A percentile compares a stretch with the other conserved stretches of the same genome.
Evolutionary conservation across 2,329 filamentous ascomycete species (phyloP).

Genomic region (Ophiosphaerella narmari): DNA sequence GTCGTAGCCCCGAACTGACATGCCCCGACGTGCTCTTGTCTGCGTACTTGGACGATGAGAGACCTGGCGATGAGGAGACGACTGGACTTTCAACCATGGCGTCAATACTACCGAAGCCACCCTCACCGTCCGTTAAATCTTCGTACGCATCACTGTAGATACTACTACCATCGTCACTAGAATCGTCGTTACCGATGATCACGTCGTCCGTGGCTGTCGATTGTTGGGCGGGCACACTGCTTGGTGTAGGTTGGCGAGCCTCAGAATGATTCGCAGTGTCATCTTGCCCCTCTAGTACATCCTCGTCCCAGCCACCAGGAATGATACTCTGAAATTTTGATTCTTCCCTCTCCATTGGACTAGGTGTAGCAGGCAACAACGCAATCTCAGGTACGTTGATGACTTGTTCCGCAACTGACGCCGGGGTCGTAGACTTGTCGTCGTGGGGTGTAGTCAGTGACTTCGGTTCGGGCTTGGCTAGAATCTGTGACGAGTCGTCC

Average conservation of each 20-base stretch:
- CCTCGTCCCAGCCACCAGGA: conserved; percentile 38
- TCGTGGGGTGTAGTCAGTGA: conserved; percentile 26
- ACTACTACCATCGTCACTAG: conserved; percentile 51
- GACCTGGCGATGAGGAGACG: conserved; percentile 25
- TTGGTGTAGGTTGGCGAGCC: background rate
- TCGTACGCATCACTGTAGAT: conserved; percentile 80
- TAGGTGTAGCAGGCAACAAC: conserved; percentile 44
- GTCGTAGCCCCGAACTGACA: conserved; percentile 14
- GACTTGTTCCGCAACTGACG: conserved; percentile 13
- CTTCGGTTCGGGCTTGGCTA: conserved; percentile 31
- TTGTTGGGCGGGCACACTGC: conserved; percentile 8
- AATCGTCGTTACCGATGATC: conserved; percentile 21
- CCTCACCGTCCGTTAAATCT: conserved; percentile 68
- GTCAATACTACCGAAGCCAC: conserved; percentile 73
- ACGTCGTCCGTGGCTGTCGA: background rate
- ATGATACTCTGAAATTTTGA: conserved; percentile 32
- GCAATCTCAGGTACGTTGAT: conserved; percentile 40
- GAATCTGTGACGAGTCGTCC: conserved; percentile 11
- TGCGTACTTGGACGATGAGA: conserved; percentile 33
- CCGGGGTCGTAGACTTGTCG: conserved; percentile 11
- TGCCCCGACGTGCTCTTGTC: conserved; percentile 19
- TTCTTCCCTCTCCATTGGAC: conserved; percentile 30
- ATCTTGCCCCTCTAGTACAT: conserved; percentile 18
- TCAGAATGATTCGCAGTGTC: background rate
- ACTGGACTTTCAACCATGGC: conserved; percentile 69